A percentile compares a stretch with the other conserved stretches of the same genome.
phyloP scores from a whole-genome alignment of 2,329 filamentous ascomycete genomes.

The Aphanocladium album region DNA sequence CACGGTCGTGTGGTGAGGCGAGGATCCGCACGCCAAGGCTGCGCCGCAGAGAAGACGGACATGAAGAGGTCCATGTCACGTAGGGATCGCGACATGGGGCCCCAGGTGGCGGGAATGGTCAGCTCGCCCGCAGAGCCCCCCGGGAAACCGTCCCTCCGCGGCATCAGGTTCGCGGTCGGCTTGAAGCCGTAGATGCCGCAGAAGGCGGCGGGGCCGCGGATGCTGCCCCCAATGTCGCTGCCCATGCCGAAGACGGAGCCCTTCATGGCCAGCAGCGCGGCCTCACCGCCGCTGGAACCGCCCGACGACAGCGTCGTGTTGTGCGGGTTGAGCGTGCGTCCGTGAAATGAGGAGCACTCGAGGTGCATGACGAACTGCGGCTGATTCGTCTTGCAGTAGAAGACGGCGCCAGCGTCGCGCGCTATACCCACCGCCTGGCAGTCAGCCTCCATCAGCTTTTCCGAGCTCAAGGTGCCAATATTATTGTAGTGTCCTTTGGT shows the following conservation, averaged over 20 bases:
- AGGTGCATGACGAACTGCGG: constrained; percentile 50
- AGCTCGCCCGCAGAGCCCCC: constrained; percentile 23
- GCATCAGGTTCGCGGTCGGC: background rate
- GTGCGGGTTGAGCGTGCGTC: constrained; percentile 55
- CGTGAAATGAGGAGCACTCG: constrained; percentile 55
- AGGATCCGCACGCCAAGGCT: constrained; percentile 28
- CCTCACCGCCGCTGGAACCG: constrained; percentile 56
- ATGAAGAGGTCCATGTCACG: constrained; percentile 32
- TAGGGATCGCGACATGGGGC: constrained; percentile 28
- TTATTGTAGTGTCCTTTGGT: constrained; percentile 44
- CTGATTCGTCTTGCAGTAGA: constrained; percentile 65
- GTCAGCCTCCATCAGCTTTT: constrained; percentile 46
- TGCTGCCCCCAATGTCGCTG: constrained; percentile 34
- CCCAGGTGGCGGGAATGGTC: constrained; percentile 29
- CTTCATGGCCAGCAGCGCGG: constrained; percentile 32
- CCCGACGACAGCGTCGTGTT: constrained; percentile 56
- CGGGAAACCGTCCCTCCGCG: background rate
- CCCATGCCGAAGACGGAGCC: constrained; percentile 35
- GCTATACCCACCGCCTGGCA: constrained; percentile 54
- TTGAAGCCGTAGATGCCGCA: constrained; percentile 13
- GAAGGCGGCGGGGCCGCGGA: constrained; percentile 15
- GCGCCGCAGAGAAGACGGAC: constrained; percentile 18
- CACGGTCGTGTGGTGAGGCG: constrained; percentile 27
- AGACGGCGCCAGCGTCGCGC: constrained; percentile 53
- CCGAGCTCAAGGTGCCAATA: constrained; percentile 46